A percentile compares a stretch with the other conserved stretches of the same genome.
These are phyloP conservation scores for Corylus avellana DNA, from an alignment of 306 rosid genomes.

Conservation along the genomic window DNA sequence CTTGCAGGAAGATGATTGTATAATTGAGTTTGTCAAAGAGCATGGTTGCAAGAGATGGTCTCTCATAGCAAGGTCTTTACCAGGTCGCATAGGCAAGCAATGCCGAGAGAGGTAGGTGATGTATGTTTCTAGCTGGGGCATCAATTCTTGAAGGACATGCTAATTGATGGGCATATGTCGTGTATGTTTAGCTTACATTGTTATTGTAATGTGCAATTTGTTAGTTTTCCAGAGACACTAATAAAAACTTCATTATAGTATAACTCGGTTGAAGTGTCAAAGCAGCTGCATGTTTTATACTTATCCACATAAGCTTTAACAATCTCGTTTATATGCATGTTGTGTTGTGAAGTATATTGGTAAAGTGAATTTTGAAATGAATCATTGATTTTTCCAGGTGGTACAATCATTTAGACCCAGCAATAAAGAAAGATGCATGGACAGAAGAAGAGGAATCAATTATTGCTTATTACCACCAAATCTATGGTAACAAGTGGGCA, in stretches of 20 bases:
- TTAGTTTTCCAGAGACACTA: background rate
- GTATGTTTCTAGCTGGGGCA: background rate
- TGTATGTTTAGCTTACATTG: background rate
- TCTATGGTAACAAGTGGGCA: conserved; percentile 67
- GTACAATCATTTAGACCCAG: conserved; percentile 61
- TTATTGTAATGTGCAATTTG: background rate
- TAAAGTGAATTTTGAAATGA: background rate
- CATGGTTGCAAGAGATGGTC: conserved; percentile 62
- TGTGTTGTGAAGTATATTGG: background rate
- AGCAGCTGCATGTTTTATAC: background rate
- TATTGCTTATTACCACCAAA: conserved; percentile 46
- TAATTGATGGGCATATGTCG: background rate
- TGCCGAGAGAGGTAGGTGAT: conserved; percentile 63
- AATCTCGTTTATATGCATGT: background rate
- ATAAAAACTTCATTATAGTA: background rate
- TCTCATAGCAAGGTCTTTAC: conserved; percentile 44
- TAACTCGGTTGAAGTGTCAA: background rate
- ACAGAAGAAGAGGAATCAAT: conserved; percentile 50
- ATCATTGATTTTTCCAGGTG: conserved; percentile 48
- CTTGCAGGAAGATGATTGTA: conserved; percentile 57
- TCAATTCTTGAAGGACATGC: background rate
- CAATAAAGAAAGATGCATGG: conserved; percentile 58
- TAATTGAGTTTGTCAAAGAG: conserved; percentile 44
- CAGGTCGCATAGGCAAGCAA: conserved; percentile 71
- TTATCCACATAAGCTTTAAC: too few relatives aligned